Evolutionary conservation across 805 yeast genomes (phyloP), one percentile per base, ranked within the genome.

Genomic region (Pichia occidentalis): DNA sequence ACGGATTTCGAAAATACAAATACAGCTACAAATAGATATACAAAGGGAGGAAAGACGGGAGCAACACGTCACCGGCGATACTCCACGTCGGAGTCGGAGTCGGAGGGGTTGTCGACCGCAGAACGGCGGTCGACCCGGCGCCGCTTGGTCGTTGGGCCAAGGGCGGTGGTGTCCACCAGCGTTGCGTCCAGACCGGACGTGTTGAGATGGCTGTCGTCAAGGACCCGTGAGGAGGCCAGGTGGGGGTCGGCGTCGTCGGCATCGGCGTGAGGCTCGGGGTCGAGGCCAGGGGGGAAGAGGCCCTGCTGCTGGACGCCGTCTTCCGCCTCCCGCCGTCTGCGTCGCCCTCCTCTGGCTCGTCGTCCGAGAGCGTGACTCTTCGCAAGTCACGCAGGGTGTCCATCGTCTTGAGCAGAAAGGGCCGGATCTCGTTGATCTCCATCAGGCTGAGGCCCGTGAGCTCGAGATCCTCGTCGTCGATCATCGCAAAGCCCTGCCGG

Each of bases 381-480:
- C 70, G 70, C 24, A 86, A 54, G 37, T 68, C 66, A 32, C 85
- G 68, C 43, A 92, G 60, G 48, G 80, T 80, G 42, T 79, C 78
- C 97, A 92, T 90, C 1, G 85, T 81, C 11, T 66, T 64, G n/a
- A 77, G 65, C 24, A 87, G 77, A 52, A 86, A 83, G 2, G 96
- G 94, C 46, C 96, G 64, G 36, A 88, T 63, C 55, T 86, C 96
- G 56, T 87, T 88, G 45, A 92, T 80, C 57, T 90, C 98, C 70
- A 87, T 56, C 27, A 80, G 56, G 2, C 95, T 83, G 37, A 92
- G 57, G 16, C 92, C 86, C 49, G 87, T 90, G 57, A 90, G 65
- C 53, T 79, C 85, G 43, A 90, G 68, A 60, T 88, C 85, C 16
- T 82, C 75, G 45, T 84, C 94, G 61, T 90, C 90, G 44, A 90